These are phyloP conservation scores for Acrocalymma vagum DNA, from an alignment of 2,329 filamentous ascomycete species.

Conservation along the genomic window DNA sequence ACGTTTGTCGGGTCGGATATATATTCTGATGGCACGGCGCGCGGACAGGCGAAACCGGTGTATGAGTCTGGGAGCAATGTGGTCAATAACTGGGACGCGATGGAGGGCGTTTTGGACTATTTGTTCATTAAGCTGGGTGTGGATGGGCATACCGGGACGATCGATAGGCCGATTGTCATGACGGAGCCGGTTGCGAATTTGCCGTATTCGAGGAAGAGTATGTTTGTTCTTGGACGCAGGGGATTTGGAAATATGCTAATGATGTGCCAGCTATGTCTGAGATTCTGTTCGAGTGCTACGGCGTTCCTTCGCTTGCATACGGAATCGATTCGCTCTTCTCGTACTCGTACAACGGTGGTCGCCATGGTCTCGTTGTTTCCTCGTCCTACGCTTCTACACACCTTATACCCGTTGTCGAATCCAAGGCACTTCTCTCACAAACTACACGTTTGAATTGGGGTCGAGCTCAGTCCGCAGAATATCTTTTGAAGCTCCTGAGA, in stretches of 20 bases:
- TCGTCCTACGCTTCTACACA: constrained; percentile 95
- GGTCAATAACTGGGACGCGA: constrained; percentile 96
- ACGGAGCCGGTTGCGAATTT: constrained; percentile 94
- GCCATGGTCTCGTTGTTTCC: constrained; percentile 86
- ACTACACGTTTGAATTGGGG: constrained; percentile 95
- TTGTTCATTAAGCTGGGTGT: constrained; percentile 93
- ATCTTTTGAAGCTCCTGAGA: constrained; percentile 85
- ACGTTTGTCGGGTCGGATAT: constrained; percentile 93
- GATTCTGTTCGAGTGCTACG: constrained; percentile 95
- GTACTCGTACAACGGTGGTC: constrained; percentile 89
- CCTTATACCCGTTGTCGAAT: constrained; percentile 89
- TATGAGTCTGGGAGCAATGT: constrained; percentile 93
- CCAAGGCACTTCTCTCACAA: constrained; percentile 83
- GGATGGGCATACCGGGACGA: constrained; percentile 74
- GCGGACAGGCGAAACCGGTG: constrained; percentile 87
- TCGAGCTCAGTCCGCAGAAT: constrained; percentile 87
- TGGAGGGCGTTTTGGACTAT: constrained; percentile 95
- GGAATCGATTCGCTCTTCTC: constrained; percentile 98
- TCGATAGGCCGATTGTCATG: constrained; percentile 91
- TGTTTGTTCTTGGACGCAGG: constrained; percentile 40
- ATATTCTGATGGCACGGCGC: constrained; percentile 91
- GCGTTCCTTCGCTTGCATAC: constrained; percentile 87
- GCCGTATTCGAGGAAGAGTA: constrained; percentile 87
- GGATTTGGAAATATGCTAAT: constrained; percentile 25
- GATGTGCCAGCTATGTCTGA: constrained; percentile 83